These are phyloP conservation scores for Ilyonectria robusta DNA, from an alignment of 2,329 filamentous ascomycete genomes.

Conservation along the genomic window DNA sequence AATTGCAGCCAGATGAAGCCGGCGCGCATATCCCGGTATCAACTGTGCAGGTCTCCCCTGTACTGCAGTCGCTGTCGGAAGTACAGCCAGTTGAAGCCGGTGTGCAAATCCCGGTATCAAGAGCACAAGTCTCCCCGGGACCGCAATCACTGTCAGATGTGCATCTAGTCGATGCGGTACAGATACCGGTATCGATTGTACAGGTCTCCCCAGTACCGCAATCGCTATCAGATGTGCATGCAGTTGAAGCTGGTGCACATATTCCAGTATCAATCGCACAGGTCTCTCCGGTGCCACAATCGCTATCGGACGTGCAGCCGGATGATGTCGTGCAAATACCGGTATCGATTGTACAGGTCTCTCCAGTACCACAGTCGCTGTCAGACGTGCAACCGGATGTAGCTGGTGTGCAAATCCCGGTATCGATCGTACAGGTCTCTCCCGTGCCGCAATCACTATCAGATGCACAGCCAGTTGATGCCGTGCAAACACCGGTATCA, in stretches of 20 bases:
- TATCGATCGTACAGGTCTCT: no score
- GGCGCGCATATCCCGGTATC: no score
- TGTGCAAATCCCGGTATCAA: neutral
- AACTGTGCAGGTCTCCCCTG: no score
- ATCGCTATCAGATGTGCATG: neutral
- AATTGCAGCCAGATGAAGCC: neutral
- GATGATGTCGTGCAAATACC: neutral
- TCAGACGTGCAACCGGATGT: no score
- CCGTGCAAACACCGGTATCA: neutral
- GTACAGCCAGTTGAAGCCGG: neutral
- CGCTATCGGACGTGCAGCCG: no score
- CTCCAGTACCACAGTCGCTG: neutral
- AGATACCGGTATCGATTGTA: neutral
- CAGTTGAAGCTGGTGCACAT: neutral
- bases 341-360: constrained; percentile 4
- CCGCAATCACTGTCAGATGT: neutral
- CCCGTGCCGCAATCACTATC: no score
- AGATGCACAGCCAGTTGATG: neutral
- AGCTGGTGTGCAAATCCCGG: neutral
- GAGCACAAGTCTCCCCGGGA: neutral
- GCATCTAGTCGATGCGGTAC: neutral
- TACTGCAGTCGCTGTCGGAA: no score
- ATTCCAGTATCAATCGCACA: no score
- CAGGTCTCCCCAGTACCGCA: neutral
- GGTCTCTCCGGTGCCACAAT: no score